phyloP scores from a whole-genome alignment of 805 yeast species.

The Saccharomyces mikatae region DNA sequence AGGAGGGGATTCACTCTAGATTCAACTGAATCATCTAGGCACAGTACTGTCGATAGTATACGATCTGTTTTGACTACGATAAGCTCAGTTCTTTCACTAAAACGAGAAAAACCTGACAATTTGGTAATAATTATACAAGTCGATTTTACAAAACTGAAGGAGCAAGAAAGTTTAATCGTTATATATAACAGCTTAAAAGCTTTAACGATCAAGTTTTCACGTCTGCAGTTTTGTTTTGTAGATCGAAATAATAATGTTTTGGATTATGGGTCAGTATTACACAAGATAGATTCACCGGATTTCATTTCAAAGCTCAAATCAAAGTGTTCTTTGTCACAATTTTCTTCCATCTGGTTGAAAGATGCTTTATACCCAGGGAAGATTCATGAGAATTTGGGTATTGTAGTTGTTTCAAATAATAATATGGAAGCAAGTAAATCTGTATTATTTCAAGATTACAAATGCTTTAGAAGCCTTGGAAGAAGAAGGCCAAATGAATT shows the following conservation, averaged over 20 bases:
- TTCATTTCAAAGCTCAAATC: background rate
- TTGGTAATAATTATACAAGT: conserved; percentile 25
- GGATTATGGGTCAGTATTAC: conserved; percentile 1
- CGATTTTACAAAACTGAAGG: conserved; percentile 13
- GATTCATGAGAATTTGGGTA: conserved; percentile 9
- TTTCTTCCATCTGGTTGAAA: conserved; percentile 15
- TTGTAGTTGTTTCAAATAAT: conserved; percentile 21
- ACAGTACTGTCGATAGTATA: conserved; percentile 6
- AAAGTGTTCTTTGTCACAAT: conserved; percentile 1
- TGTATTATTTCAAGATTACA: conserved; percentile 19
- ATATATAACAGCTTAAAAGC: conserved; percentile 23
- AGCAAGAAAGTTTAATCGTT: conserved; percentile 4
- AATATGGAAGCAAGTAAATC: conserved; percentile 21
- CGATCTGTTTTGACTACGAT: conserved; percentile 20
- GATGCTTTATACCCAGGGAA: conserved; percentile 5
- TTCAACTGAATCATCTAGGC: background rate
- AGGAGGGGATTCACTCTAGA: conserved; percentile 16
- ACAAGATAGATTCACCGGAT: background rate
- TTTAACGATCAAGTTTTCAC: conserved; percentile 11
- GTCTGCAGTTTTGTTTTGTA: conserved; percentile 17
- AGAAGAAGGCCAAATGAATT: conserved; percentile 22
- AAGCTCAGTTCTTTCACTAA: conserved; percentile 25
- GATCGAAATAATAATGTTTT: conserved; percentile 14
- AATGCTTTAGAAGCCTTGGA: conserved; percentile 10
- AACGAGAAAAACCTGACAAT: conserved; percentile 21